These are phyloP conservation scores for Aleurites moluccanus DNA, from an alignment of 441 rosid genomes.

Conservation along the genomic window DNA sequence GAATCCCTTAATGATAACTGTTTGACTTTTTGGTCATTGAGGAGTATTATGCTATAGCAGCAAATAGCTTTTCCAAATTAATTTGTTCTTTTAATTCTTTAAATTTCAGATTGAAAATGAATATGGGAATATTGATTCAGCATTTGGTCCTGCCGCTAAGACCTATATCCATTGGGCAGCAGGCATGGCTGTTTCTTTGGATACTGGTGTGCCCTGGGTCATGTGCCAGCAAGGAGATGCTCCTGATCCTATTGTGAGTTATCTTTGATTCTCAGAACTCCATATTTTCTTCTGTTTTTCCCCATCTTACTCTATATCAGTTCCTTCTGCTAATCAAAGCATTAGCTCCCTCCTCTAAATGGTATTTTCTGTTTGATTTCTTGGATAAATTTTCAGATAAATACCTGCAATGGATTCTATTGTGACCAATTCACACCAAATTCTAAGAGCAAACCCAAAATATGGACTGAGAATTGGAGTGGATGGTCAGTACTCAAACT, in stretches of 20 bases:
- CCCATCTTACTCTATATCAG: no score
- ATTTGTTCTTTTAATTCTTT: not conserved
- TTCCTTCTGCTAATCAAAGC: no score
- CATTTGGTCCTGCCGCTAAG: slow-evolving; percentile 58
- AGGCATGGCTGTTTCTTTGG: slow-evolving; percentile 49
- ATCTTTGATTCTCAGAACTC: not conserved
- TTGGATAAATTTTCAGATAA: slow-evolving; percentile 50
- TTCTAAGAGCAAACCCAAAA: slow-evolving; percentile 63
- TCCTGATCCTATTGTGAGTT: slow-evolving; percentile 81
- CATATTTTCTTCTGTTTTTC: not conserved
- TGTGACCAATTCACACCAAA: slow-evolving; percentile 93
- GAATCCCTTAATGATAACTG: no score
- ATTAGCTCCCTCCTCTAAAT: not conserved
- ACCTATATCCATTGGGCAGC: slow-evolving; percentile 84
- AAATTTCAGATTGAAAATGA: slow-evolving; percentile 84
- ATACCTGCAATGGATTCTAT: slow-evolving; percentile 91
- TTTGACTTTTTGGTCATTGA: no score
- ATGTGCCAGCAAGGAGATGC: slow-evolving; percentile 96
- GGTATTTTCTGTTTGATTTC: slow-evolving; percentile 17
- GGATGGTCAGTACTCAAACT: slow-evolving; percentile 58
- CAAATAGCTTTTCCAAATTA: not conserved
- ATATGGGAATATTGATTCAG: slow-evolving; percentile 72
- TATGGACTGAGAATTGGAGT: slow-evolving; percentile 99
- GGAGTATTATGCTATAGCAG: slow-evolving; percentile 19
- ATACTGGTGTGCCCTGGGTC: slow-evolving; percentile 87